Evolutionary conservation across 495 filamentous ascomycete genomes (phyloP).

Genomic region (Pyronema domesticum): DNA sequence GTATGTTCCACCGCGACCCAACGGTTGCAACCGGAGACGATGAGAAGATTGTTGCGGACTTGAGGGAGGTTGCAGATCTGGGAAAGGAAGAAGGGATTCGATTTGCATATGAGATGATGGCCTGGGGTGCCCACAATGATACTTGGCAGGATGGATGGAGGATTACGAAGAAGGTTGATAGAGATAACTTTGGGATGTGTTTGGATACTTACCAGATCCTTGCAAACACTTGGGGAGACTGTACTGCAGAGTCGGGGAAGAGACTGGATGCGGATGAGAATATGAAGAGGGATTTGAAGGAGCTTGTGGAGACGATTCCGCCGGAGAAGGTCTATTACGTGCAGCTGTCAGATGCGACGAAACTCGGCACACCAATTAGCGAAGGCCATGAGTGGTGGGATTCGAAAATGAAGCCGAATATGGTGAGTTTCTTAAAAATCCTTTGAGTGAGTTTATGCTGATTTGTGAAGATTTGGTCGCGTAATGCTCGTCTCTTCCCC

Average conservation of each 20-base stretch:
- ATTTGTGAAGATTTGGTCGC: slow-evolving; percentile 41
- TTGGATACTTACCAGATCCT: slow-evolving; percentile 72
- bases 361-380: slow-evolving; percentile 39
- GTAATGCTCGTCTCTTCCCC: slow-evolving; percentile 60
- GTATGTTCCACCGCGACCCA: slow-evolving; percentile 42
- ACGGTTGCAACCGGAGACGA: slow-evolving; percentile 39
- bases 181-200: slow-evolving; percentile 60
- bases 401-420: slow-evolving; percentile 43
- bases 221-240: slow-evolving; percentile 56
- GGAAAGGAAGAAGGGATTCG: slow-evolving; percentile 38
- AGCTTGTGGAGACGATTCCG: slow-evolving; percentile 40
- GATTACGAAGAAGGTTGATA: slow-evolving; percentile 44
- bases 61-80: slow-evolving; percentile 47
- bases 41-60: slow-evolving; percentile 43
- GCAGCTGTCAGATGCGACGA: slow-evolving; percentile 62
- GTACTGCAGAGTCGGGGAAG: slow-evolving; percentile 35
- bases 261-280: slow-evolving; percentile 40
- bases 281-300: slow-evolving; percentile 38
- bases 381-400: slow-evolving; percentile 47
- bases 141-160: slow-evolving; percentile 58
- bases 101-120: slow-evolving; percentile 61
- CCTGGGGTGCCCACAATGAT: slow-evolving; percentile 55
- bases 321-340: slow-evolving; percentile 58
- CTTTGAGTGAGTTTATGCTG: neutral
- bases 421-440: slow-evolving; percentile 27